Conservation (phyloP, 2,329 filamentous ascomycete species). For the Huntiella bhutanensis region DNA sequence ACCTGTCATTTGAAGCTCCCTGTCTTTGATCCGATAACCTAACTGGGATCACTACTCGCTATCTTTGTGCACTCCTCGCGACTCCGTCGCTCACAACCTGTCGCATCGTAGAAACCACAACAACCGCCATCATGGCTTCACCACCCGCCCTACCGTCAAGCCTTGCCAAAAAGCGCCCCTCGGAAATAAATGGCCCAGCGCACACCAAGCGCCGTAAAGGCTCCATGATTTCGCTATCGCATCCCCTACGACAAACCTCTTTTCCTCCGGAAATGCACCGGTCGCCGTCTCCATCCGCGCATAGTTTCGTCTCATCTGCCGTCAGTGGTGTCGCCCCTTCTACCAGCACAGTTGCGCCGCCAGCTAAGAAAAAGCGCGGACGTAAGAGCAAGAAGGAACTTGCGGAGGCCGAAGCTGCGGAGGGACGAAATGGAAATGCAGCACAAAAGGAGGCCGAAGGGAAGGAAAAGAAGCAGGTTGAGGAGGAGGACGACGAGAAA, state of each 20-base stretch:
- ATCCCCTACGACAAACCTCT: slow-evolving; percentile 62
- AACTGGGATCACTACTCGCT: no score
- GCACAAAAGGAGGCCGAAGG: slow-evolving; percentile 22
- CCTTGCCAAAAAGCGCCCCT: slow-evolving; percentile 46
- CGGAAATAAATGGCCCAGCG: slow-evolving; percentile 29
- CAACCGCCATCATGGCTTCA: not conserved
- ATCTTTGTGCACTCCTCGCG: no score
- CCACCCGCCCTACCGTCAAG: not conserved
- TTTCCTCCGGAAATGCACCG: slow-evolving; percentile 48
- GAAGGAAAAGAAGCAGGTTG: slow-evolving; percentile 33
- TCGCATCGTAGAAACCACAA: not conserved
- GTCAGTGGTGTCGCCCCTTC: slow-evolving; percentile 40
- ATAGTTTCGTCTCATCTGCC: slow-evolving; percentile 41
- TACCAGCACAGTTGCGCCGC: slow-evolving; percentile 27
- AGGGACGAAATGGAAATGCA: slow-evolving; percentile 23
- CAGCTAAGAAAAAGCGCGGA: slow-evolving; percentile 39
- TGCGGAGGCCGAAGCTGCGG: slow-evolving; percentile 24
- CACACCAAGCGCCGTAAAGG: slow-evolving; percentile 50
- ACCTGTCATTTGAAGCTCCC: no score
- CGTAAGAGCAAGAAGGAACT: slow-evolving; percentile 40
- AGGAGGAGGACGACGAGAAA: slow-evolving; percentile 35
- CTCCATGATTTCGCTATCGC: slow-evolving; percentile 41
- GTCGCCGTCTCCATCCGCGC: slow-evolving; percentile 45
- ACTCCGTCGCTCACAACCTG: no score
- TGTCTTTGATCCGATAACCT: no score